Base-by-base conservation (phyloP, 2,329 filamentous ascomycete species). In the Pseudocercospora eumusae region DNA sequence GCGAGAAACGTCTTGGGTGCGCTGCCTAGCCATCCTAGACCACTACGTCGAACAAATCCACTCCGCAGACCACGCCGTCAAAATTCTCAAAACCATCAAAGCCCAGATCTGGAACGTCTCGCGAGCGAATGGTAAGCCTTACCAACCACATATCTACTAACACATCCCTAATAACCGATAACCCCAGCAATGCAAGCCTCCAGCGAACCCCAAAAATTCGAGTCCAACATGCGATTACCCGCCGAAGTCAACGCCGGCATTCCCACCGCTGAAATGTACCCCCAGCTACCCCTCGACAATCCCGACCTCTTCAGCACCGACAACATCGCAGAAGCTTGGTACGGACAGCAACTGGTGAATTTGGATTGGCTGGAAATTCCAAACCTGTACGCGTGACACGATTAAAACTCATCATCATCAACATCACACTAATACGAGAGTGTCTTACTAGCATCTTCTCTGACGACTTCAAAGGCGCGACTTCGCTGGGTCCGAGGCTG, bases 301-400 rank as follows among this genome's bases (percentile, higher is more conserved):
- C 42, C 62, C 15, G 65, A 68, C 9, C 45, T 68, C n/a, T 67
- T 66, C 42, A 62, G 65, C 23, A 63, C 66, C n/a, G 68, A 69
- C 27, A 68, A 65, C 42, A 66, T 70, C 31, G 65, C 65, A 2
- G 65, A 68, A 18, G 64, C 68, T 5, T 70, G 68, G 68, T 70
- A 65, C 42, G 68, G 68, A 15, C 68, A 70, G 49, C 68, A 70
- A 42, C 28, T 70, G 33, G 56, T 68, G 50, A 70, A 69, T 42
- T 58, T 70, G 57, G 68, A 70, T 45, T 70, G 66, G 66, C 60
- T 70, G 4, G 68, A 70, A 21, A 57, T 64, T 23, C 62, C 66
- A 2, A 62, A 67, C 31, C 55, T 61, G 59, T 61, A 64, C 36
- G 57, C 25, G 15, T 63, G 53, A 63, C 23, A 18, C n/a, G n/a